Evolutionary conservation across 2,329 filamentous ascomycete species (phyloP).

Genomic region (Dothistroma septosporum): DNA sequence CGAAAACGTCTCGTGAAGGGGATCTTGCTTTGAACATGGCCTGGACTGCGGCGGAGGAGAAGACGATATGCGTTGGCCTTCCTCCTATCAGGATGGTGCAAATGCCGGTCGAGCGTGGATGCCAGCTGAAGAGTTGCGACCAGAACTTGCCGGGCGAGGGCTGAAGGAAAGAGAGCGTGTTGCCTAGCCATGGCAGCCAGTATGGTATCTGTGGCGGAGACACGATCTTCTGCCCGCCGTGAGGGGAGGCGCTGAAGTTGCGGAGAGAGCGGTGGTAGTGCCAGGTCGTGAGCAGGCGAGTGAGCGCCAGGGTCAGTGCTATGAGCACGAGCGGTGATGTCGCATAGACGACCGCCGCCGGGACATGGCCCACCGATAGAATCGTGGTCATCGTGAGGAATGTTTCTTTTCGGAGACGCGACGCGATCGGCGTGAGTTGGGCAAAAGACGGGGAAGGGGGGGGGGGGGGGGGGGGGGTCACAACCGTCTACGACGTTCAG

Average conservation of each 20-base stretch:
- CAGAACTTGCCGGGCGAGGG: constrained; percentile 28
- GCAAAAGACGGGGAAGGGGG: too few relatives aligned
- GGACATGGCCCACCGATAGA: background rate
- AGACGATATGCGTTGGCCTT: constrained; percentile 28
- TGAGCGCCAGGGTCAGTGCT: constrained; percentile 12
- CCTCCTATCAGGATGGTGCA: constrained; percentile 31
- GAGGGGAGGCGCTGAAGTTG: constrained; percentile 6
- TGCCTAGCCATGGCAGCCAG: constrained; percentile 30
- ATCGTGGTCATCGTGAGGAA: background rate
- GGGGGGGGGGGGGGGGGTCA: too few relatives aligned
- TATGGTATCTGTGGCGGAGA: constrained; percentile 29
- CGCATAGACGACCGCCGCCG: constrained; percentile 8
- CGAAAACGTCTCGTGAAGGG: constrained; percentile 27
- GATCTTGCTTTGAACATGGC: constrained; percentile 28
- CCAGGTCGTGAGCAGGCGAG: constrained; percentile 23
- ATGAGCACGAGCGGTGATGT: constrained; percentile 13
- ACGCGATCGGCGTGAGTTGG: background rate
- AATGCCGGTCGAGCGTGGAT: constrained; percentile 27
- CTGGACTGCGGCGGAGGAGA: constrained; percentile 23
- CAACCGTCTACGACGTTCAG: too few relatives aligned
- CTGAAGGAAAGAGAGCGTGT: constrained; percentile 27
- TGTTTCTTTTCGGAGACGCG: background rate
- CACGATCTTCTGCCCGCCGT: constrained; percentile 16
- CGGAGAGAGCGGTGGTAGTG: constrained; percentile 22
- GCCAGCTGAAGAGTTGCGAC: constrained; percentile 25